A percentile compares a stretch with the other conserved stretches of the same genome.
Evolutionary conservation across 1,139 yeast species (phyloP).

Genomic region (Candida tetrigidarum): DNA sequence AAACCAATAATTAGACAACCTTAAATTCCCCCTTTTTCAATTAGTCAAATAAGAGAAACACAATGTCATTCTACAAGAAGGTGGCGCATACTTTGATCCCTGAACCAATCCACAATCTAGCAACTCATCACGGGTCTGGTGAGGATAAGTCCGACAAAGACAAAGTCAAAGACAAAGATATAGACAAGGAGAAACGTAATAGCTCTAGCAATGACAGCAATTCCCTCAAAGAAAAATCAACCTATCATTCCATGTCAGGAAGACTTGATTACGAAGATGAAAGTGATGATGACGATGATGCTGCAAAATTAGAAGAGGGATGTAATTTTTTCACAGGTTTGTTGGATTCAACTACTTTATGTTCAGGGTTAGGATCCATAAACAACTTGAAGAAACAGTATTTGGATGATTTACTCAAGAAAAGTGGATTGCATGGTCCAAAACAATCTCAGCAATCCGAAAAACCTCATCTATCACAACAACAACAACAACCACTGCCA

Average conservation of each 20-base stretch:
- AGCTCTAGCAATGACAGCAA: conserved; percentile 13
- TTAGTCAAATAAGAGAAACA: background rate
- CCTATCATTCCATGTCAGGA: conserved; percentile 4
- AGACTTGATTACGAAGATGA: conserved; percentile 15
- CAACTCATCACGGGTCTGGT: background rate
- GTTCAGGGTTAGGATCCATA: conserved; percentile 44
- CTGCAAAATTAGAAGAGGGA: conserved; percentile 25
- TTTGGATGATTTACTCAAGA: conserved; percentile 22
- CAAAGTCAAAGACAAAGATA: too few species aligned
- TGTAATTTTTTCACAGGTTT: conserved; percentile 44
- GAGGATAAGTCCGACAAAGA: conserved; percentile 1
- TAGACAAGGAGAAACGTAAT: background rate
- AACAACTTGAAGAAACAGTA: conserved; percentile 17
- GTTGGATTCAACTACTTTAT: conserved; percentile 55
- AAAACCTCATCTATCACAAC: background rate
- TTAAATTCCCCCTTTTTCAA: too few species aligned
- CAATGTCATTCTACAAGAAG: conserved; percentile 11
- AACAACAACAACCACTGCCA: conserved; percentile 4
- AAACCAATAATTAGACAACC: background rate
- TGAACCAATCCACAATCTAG: conserved; percentile 6
- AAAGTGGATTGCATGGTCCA: conserved; percentile 2
- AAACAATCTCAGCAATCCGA: background rate
- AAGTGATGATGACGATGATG: conserved; percentile 26
- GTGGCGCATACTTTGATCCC: conserved; percentile 7
- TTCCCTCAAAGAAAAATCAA: background rate